phyloP scores from a whole-genome alignment of 768 basidiomycete species.

The Lyophyllum semitale region DNA sequence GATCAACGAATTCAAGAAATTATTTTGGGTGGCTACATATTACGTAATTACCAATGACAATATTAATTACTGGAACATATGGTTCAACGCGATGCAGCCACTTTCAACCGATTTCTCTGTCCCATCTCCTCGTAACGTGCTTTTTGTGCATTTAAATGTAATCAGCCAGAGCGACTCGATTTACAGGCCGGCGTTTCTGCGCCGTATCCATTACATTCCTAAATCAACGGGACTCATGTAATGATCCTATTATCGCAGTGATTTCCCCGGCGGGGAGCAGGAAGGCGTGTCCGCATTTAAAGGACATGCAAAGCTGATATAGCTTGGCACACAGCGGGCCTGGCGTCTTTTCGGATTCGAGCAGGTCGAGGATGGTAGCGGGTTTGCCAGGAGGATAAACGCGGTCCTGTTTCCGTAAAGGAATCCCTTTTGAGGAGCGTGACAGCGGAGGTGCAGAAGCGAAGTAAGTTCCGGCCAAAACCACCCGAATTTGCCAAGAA shows the following conservation, averaged over 20 bases:
- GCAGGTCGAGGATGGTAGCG: background rate
- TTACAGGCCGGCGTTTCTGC: slow-evolving; percentile 50
- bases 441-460: no score
- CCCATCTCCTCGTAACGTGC: no score
- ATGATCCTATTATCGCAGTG: slow-evolving; percentile 28
- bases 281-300: slow-evolving; percentile 48
- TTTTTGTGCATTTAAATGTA: no score
- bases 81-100: no score
- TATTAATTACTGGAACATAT: no score
- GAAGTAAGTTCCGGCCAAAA: no score
- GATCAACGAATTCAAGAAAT: no score
- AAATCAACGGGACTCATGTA: background rate
- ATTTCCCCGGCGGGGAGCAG: slow-evolving; percentile 56
- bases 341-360: slow-evolving; percentile 38
- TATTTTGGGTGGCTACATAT: no score
- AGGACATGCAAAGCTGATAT: slow-evolving; percentile 34
- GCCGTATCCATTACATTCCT: slow-evolving; percentile 35
- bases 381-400: slow-evolving; percentile 18
- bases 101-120: no score
- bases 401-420: slow-evolving; percentile 16
- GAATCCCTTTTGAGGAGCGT: no score
- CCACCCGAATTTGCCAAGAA: no score
- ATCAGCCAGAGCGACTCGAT: slow-evolving; percentile 45
- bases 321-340: slow-evolving; percentile 36
- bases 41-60: no score